Evolutionary conservation across 2,329 filamentous ascomycete species (phyloP), one percentile per base, ranked within the genome.

Genomic region (Macrophomina tecta): DNA sequence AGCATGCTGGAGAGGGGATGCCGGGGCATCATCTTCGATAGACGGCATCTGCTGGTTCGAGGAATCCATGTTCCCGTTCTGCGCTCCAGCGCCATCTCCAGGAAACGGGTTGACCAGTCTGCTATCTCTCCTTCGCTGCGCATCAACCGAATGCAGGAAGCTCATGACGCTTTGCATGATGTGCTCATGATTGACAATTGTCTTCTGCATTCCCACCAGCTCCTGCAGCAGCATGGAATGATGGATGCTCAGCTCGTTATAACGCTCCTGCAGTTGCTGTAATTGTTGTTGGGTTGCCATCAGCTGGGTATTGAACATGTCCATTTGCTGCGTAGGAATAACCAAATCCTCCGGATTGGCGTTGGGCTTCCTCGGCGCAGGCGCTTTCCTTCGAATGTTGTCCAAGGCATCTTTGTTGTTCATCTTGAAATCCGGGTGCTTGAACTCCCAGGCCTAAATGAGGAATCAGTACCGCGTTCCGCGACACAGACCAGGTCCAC

Each of bases 371-470:
- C 94, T 86, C 3, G 94, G 92, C 1, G 94, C 93, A 0, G 95
- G 95, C 2, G 95, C 94, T 81, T 99, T 99, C 72, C 95, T 87
- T 73, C 93, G 89, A 74, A 99, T 99, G 72, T 97, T 98, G 75
- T 99, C 95, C 56, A 99, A 85, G 53, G 93, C 95, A 76, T 97
- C 93, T 79, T 97, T 97, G 80, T 94, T 96, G 80, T 97, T 94
- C 70, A 91, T 90, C 73, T 93, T 91, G 82, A 99, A 99, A 74
- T 97, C 93, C 12, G 94, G 94, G 75, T 99, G 95, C 77, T 95
- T 97, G 78, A 99, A 99, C 77, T 99, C 95, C 92, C 92, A 97
- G 12, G 90, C 89, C 91, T 95, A 74, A 11, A 30, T 23, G 38
- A 34, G 32, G 18, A 14, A 23, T 58, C 55, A 56, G 32, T 38